Base-by-base conservation (phyloP, 2,329 filamentous ascomycete species). In the Rutstroemia sp. region DNA sequence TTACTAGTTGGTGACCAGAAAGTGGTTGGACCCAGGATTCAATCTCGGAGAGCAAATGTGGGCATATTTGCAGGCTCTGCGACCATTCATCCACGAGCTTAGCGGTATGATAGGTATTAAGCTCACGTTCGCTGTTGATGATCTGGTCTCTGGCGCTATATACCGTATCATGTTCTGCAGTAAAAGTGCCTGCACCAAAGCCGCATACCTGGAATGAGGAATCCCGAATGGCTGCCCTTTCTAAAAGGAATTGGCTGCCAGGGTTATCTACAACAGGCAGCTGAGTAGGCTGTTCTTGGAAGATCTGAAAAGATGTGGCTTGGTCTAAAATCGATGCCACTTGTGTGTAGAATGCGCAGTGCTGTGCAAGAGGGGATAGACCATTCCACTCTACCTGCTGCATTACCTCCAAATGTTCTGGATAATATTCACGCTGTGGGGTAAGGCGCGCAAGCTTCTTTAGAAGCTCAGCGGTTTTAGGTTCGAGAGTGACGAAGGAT, bases 331-430 rank as follows among this genome's bases (percentile, higher is more conserved):
- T 71, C 0, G 56, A 61, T 5, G 60, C 38, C 0, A 76, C 75
- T 8, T 60, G 49, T 2, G 63, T 58, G 41, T 68, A 69, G 44
- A 79, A 78, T 0, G 64, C 63, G 0, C 70, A 69, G 51, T 81
- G 72, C 54, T 82, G 79, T 0, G 75, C 63, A 2, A 77, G 59
- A 6, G 68, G 71, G 1, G 70, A 68, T 0, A 81, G 62, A 0
- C 52, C 1, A 8, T 38, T 38, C 79, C 79, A 83, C 0, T n/a
- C 1, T 2, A 79, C 70, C 0, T 52, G 69, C 55, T 83, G 76
- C 78, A 82, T 81, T 0, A 70, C n/a, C n/a, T n/a, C n/a, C n/a
- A n/a, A n/a, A n/a, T n/a, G n/a, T n/a, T n/a, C n/a, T n/a, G n/a
- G n/a, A n/a, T n/a, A n/a, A n/a, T n/a, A n/a, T n/a, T n/a, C n/a